Percentiles rank a stretch among this genome's conserved stretches.
Conservation (phyloP, 176 grass and related monocot genomes). For the Aegilops bicornis region DNA sequence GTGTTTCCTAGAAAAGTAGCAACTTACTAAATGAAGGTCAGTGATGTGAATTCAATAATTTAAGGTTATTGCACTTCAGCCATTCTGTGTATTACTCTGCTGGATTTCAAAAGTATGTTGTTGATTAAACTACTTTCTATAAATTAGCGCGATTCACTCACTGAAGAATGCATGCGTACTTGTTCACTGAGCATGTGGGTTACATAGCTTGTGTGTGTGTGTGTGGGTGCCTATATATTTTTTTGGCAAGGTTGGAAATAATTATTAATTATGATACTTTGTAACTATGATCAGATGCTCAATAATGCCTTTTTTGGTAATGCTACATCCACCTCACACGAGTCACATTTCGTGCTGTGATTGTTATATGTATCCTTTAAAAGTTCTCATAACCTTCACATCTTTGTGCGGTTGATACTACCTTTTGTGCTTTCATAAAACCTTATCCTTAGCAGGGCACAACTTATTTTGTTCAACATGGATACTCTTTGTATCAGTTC, state of each 20-base stretch:
- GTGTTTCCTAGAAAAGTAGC: conserved; percentile 79
- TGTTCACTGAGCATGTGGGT: background rate
- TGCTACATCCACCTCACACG: background rate
- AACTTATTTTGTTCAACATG: background rate
- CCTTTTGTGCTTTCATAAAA: background rate
- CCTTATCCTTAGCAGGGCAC: background rate
- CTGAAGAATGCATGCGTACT: background rate
- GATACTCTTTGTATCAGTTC: background rate
- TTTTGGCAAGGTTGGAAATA: background rate
- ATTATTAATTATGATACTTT: background rate
- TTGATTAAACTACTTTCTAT: background rate
- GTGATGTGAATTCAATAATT: conserved; percentile 8
- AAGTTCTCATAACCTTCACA: background rate
- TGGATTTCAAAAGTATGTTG: background rate
- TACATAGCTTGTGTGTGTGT: background rate
- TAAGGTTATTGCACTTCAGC: background rate
- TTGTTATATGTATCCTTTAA: conserved; percentile 2
- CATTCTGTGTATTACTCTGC: background rate
- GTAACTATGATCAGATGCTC: background rate
- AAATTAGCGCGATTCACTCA: background rate
- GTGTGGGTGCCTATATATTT: background rate
- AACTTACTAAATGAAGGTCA: conserved; percentile 69
- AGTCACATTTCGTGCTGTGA: background rate
- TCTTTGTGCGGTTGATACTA: background rate
- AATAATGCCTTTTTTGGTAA: background rate